Conservation (phyloP, 1,284 basidiomycete genomes). For the Apiotrichum gracile region DNA sequence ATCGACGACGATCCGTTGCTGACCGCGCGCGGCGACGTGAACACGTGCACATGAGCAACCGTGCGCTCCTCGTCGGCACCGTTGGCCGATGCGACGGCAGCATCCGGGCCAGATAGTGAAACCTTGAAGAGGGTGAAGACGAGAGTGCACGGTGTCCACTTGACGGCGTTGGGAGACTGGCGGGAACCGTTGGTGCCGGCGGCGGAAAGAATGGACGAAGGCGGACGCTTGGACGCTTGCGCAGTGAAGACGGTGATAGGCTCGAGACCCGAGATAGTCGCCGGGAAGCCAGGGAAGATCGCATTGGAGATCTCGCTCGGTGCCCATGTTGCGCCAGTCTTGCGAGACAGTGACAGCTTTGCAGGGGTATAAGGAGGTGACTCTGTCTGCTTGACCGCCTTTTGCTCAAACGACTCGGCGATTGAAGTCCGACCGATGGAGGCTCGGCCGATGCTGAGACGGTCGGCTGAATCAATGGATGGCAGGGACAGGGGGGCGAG, state of each 20-base stretch:
- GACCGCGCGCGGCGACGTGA: neutral
- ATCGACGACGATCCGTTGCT: neutral
- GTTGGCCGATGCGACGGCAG: neutral
- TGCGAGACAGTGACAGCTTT: neutral
- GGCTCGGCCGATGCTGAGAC: neutral
- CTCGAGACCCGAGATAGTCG: slow-evolving; percentile 18
- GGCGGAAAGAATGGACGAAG: neutral
- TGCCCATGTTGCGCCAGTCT: neutral
- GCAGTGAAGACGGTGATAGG: slow-evolving; percentile 29
- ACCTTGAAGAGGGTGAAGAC: slow-evolving; percentile 19
- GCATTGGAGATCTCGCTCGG: slow-evolving; percentile 12
- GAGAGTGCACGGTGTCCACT: slow-evolving; percentile 17
- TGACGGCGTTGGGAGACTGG: neutral
- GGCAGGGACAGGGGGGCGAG: neutral
- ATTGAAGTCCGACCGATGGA: neutral
- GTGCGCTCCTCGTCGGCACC: slow-evolving; percentile 11
- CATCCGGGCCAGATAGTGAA: slow-evolving; percentile 2
- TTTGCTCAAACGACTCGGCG: neutral
- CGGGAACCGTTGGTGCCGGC: neutral
- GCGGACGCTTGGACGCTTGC: slow-evolving; percentile 7
- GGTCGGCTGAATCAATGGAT: neutral
- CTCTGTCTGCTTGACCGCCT: neutral
- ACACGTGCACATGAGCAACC: slow-evolving; percentile 18
- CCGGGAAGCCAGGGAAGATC: slow-evolving; percentile 30
- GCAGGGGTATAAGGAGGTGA: neutral